These are phyloP conservation scores for Pythium aristosporum DNA, from an alignment of 352 stramenopile species.

Conservation along the genomic window DNA sequence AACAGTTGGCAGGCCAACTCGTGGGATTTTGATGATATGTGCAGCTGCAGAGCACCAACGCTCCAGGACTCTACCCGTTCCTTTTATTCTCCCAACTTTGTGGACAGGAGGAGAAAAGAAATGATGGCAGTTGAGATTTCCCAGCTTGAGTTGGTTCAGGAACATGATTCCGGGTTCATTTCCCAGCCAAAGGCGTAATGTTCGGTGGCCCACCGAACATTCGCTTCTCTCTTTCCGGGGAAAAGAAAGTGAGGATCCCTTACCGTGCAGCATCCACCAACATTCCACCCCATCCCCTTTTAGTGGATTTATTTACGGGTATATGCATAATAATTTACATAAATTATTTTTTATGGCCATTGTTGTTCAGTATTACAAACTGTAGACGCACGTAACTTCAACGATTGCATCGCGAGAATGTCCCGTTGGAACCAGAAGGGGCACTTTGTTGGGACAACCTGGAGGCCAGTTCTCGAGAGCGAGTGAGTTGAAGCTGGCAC, in stretches of 20 bases:
- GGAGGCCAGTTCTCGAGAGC: not conserved
- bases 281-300: not conserved
- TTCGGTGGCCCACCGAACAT: not conserved
- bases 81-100: too few relatives aligned
- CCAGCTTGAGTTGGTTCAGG: not conserved
- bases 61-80: too few relatives aligned
- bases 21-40: too few relatives aligned
- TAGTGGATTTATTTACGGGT: too few relatives aligned
- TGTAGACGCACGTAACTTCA: constrained; percentile 10
- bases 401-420: constrained; percentile 3
- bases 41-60: too few relatives aligned
- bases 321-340: not conserved
- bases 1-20: too few relatives aligned
- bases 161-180: not conserved
- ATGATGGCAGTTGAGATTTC: too few relatives aligned
- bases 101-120: too few relatives aligned
- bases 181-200: not conserved
- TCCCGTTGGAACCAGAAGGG: constrained; percentile 13
- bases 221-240: not conserved
- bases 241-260: not conserved
- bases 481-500: constrained; percentile 1
- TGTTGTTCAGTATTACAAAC: not conserved
- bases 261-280: not conserved
- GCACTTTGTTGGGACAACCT: not conserved
- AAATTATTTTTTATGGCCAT: too few relatives aligned